A percentile compares a stretch with the other conserved stretches of the same genome.
phyloP scores from a whole-genome alignment of 176 grass and related monocot genomes.

The Ananas comosus region DNA sequence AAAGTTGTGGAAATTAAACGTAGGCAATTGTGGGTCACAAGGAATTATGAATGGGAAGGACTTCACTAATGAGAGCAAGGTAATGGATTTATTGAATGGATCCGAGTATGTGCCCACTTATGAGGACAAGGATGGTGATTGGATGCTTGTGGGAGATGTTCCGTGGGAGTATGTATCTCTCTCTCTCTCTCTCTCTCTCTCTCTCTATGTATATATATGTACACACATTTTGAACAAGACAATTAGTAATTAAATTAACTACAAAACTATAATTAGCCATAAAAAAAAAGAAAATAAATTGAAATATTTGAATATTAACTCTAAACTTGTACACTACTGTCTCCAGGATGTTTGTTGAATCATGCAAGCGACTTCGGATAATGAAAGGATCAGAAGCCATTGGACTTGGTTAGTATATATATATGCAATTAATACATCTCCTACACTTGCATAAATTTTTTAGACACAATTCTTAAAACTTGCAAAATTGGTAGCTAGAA shows the following conservation, averaged over 20 bases:
- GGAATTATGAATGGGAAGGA: constrained; percentile 35
- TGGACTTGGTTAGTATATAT: constrained; percentile 28
- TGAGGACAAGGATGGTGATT: constrained; percentile 32
- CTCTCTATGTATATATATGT: neutral
- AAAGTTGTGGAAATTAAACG: neutral
- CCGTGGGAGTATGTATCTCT: constrained; percentile 25
- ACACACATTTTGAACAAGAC: neutral
- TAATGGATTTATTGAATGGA: constrained; percentile 34
- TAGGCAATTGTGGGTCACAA: constrained; percentile 57
- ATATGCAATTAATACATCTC: neutral
- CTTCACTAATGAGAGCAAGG: constrained; percentile 60
- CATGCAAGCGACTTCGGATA: constrained; percentile 39
- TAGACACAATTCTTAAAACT: neutral
- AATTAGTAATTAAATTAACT: too few relatives aligned
- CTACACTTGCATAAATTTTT: constrained; percentile 8
- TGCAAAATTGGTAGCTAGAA: too few relatives aligned
- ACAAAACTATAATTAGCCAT: too few relatives aligned
- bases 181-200: neutral
- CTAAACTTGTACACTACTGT: neutral
- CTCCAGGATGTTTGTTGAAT: constrained; percentile 40
- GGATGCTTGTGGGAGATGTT: constrained; percentile 35
- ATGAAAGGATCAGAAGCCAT: constrained; percentile 47
- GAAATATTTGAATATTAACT: neutral
- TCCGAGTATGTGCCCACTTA: constrained; percentile 32
- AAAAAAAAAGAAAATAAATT: too few relatives aligned